Conservation (phyloP, 192 early-diverging fungal genomes). For the Allomyces arbusculus region DNA sequence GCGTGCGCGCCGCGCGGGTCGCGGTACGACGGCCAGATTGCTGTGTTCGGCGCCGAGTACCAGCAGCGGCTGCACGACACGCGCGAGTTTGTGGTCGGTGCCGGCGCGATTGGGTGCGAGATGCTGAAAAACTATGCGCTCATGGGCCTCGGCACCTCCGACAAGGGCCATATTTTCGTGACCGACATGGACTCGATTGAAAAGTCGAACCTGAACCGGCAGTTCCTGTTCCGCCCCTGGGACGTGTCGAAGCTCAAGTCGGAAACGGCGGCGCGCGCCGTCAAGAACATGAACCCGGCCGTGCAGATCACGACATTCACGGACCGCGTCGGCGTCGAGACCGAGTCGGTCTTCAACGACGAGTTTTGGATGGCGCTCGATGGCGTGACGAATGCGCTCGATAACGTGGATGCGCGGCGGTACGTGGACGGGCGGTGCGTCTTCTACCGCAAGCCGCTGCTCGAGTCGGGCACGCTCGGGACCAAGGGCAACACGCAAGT, state of each 20-base stretch:
- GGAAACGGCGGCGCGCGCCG: constrained; percentile 69
- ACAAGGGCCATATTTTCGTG: constrained; percentile 61
- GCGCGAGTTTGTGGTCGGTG: constrained; percentile 87
- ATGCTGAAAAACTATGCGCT: constrained; percentile 99
- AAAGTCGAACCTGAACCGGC: constrained; percentile 96
- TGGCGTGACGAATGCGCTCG: constrained; percentile 92
- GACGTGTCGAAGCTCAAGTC: constrained; percentile 90
- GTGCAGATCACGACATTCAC: constrained; percentile 28
- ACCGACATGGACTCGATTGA: constrained; percentile 99
- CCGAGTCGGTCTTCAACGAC: constrained; percentile 77
- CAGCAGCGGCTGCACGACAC: constrained; percentile 69
- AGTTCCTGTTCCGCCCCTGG: constrained; percentile 84
- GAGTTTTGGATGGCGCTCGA: constrained; percentile 73
- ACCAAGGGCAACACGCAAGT: constrained; percentile 99
- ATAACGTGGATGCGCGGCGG: constrained; percentile 91
- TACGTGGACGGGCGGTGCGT: constrained; percentile 97
- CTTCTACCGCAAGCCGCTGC: constrained; percentile 78
- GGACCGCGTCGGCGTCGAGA: constrained; percentile 87
- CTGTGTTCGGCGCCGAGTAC: constrained; percentile 85
- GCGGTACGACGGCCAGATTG: constrained; percentile 90
- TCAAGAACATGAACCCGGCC: constrained; percentile 80
- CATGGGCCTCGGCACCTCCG: constrained; percentile 71
- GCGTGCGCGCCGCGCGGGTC: constrained; percentile 55
- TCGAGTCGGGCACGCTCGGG: constrained; percentile 95
- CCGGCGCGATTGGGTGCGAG: constrained; percentile 98